phyloP scores from a whole-genome alignment of 2,329 filamentous ascomycete genomes.

The Sarocladiaceae sp. region DNA sequence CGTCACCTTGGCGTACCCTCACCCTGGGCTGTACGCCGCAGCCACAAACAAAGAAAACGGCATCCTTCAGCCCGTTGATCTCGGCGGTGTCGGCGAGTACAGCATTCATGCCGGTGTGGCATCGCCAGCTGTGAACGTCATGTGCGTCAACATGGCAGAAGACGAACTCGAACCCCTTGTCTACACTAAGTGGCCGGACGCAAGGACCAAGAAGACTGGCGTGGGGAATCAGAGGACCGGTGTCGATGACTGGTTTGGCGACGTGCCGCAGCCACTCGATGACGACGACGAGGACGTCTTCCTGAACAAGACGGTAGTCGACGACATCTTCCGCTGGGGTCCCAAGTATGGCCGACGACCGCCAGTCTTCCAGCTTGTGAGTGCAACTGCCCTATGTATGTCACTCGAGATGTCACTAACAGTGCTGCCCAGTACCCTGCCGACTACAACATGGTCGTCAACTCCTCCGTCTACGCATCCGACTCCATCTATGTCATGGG shows the following conservation, averaged over 20 bases:
- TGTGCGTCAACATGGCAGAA: constrained; percentile 61
- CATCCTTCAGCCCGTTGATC: constrained; percentile 63
- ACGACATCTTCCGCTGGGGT: constrained; percentile 66
- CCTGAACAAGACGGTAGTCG: constrained; percentile 53
- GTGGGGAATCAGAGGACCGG: constrained; percentile 27
- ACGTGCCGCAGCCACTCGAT: constrained; percentile 28
- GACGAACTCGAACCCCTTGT: constrained; percentile 58
- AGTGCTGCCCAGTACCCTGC: constrained; percentile 42
- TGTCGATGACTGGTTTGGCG: constrained; percentile 27
- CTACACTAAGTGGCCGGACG: constrained; percentile 53
- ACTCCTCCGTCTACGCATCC: constrained; percentile 34
- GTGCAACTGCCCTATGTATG: constrained; percentile 19
- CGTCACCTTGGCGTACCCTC: constrained; percentile 70
- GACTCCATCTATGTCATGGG: constrained; percentile 62
- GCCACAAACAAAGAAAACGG: constrained; percentile 53
- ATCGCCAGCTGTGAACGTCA: constrained; percentile 63
- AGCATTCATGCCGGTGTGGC: constrained; percentile 61
- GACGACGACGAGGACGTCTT: constrained; percentile 25
- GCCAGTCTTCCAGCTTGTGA: constrained; percentile 44
- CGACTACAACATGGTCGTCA: constrained; percentile 61
- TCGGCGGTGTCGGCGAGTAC: constrained; percentile 63
- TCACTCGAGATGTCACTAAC: background rate
- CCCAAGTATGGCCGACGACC: constrained; percentile 41
- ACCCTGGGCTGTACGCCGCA: constrained; percentile 60
- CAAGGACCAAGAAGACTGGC: constrained; percentile 24